Percentiles rank a stretch among this genome's conserved stretches.
These are phyloP conservation scores for Aquilaria sinensis DNA, from an alignment of 345 rosid genomes.

Conservation along the genomic window DNA sequence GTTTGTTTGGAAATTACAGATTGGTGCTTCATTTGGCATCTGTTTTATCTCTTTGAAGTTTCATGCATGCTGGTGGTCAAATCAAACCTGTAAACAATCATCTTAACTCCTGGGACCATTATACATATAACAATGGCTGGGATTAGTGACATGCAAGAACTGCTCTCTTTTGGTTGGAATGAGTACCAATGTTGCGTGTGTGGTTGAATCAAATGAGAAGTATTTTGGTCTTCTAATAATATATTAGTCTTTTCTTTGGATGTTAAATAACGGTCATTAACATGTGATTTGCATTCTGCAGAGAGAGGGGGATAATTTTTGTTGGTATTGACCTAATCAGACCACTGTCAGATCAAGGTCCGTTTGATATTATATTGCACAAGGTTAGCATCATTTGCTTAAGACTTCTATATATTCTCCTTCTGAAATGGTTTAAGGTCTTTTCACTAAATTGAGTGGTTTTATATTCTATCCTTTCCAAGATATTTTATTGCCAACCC, in stretches of 20 bases:
- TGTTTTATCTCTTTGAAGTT: too few species aligned
- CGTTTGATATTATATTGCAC: slow-evolving; percentile 85
- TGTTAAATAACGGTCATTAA: slow-evolving; percentile 2
- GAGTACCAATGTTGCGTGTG: slow-evolving; percentile 7
- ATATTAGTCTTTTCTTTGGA: slow-evolving; percentile 17
- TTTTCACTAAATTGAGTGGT: not conserved
- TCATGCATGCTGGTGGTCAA: not conserved
- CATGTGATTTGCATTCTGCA: slow-evolving; percentile 31
- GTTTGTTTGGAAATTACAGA: too few species aligned
- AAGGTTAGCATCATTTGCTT: slow-evolving; percentile 48
- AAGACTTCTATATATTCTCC: not conserved
- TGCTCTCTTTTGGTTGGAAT: not conserved
- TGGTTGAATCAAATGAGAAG: slow-evolving; percentile 8
- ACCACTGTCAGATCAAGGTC: slow-evolving; percentile 85
- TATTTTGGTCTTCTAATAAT: slow-evolving; percentile 23
- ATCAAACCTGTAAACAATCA: not conserved
- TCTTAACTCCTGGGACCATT: not conserved
- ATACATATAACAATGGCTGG: not conserved
- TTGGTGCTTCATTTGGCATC: too few species aligned
- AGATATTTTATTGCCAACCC: not conserved
- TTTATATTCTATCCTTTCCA: not conserved
- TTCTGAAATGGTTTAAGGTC: not conserved
- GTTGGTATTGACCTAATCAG: slow-evolving; percentile 60
- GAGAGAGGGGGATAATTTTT: slow-evolving; percentile 73
- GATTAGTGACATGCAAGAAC: not conserved